phyloP scores from a whole-genome alignment of 805 yeast species.

The Phaffomyces thermotolerans region DNA sequence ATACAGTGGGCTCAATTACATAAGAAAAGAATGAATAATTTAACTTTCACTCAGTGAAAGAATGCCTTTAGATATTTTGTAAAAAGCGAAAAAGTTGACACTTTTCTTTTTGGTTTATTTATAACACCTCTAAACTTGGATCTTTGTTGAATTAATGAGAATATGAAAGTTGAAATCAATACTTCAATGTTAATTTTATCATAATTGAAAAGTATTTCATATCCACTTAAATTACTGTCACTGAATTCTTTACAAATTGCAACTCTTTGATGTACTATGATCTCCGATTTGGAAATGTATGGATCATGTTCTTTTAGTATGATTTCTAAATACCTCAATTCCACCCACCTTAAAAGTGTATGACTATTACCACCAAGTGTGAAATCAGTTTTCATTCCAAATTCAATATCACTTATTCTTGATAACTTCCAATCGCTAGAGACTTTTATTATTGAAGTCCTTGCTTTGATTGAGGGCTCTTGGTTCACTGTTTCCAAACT shows the following conservation, averaged over 20 bases:
- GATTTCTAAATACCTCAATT: slow-evolving; percentile 17
- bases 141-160: slow-evolving; percentile 9
- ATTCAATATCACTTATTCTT: neutral
- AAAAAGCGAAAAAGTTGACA: neutral
- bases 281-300: neutral
- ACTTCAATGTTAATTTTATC: slow-evolving; percentile 20
- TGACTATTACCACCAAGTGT: slow-evolving; percentile 13
- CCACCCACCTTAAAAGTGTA: slow-evolving; percentile 18
- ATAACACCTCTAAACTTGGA: slow-evolving; percentile 6
- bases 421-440: slow-evolving; percentile 2
- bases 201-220: slow-evolving; percentile 14
- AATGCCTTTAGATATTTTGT: neutral
- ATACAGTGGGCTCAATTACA: slow-evolving; percentile 18
- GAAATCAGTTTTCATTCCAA: slow-evolving; percentile 8
- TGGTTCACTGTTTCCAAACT: neutral
- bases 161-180: slow-evolving; percentile 17
- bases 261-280: slow-evolving; percentile 16
- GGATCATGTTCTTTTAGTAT: slow-evolving; percentile 7
- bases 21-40: slow-evolving; percentile 5
- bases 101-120: slow-evolving; percentile 1
- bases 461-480: too few relatives aligned
- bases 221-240: slow-evolving; percentile 7
- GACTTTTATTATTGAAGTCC: slow-evolving; percentile 10
- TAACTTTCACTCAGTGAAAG: neutral
- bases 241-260: slow-evolving; percentile 11